Evolutionary conservation across 352 stramenopile species (phyloP), one percentile per base, ranked within the genome.

Genomic region (Pythium brachiatum): DNA sequence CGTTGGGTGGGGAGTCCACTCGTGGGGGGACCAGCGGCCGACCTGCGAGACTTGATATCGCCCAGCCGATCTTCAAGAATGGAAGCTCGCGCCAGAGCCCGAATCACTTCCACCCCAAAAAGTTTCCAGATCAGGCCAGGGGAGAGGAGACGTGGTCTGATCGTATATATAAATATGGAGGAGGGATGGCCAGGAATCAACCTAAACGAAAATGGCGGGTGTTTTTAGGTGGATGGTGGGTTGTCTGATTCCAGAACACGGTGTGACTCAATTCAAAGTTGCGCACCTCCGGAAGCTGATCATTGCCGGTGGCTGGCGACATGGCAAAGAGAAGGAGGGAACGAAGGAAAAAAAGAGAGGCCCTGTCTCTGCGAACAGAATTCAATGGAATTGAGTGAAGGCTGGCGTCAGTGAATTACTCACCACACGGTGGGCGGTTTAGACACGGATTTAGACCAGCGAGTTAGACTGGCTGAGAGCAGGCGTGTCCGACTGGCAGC

Each of bases 381-480:
- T 34, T 34, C 29, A 29, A 39, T 29, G 50, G 36, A 60, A 60
- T 57, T 60, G 51, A 66, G 47, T 66, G 52, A 60, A 46, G 44
- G 51, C 60, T 62, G 54, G 61, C 61, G 61, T 68, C 61, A 68
- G 61, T 62, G 61, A 68, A 62, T 68, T 68, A 68, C 61, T 54
- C 61, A 68, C 61, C 61, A 26, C 27, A 21, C 20, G 8, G 36
- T 18, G 32, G 43, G 38, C 48, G 31, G 11, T 26, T 56, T 56
- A 9, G n/a, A 36, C 50, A 41, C 15, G 50, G 50, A 13, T 38
- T 48, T 12, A 48, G 41, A 48, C 13, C 3, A 11, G 16, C 15
- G 38, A 15, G 38, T 20, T 20, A 46, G 41, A 48, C 41, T 48
- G 41, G 41, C 41, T 48, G 41, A 27, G 41, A 25, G 41, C 41